A percentile compares a stretch with the other conserved stretches of the same genome.
These are phyloP conservation scores for Bothriochloa decipiens DNA, from an alignment of 176 grass and related monocot species.

Conservation along the genomic window DNA sequence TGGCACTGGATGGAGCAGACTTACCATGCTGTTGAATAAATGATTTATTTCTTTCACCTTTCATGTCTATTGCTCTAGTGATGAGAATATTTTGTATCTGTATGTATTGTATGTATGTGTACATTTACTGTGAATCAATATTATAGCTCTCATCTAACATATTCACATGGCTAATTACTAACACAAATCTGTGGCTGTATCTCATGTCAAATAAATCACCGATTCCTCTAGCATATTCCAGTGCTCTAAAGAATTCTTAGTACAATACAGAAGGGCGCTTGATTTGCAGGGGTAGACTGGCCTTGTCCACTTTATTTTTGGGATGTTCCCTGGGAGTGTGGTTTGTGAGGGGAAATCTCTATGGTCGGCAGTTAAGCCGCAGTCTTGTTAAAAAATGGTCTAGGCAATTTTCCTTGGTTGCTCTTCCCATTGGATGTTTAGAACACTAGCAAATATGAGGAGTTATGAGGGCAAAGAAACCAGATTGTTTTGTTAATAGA, in stretches of 20 bases:
- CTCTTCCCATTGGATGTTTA: conserved; percentile 23
- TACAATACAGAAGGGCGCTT: neutral
- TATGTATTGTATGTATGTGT: conserved; percentile 14
- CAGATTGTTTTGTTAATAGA: conserved; percentile 16
- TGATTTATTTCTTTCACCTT: neutral
- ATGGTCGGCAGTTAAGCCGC: neutral
- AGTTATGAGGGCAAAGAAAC: neutral
- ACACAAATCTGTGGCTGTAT: neutral
- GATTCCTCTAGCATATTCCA: conserved; percentile 13
- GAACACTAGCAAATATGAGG: neutral
- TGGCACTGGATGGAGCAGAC: neutral
- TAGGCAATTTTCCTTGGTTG: neutral
- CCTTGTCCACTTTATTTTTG: neutral
- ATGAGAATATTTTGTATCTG: conserved; percentile 12
- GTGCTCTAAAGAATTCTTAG: neutral
- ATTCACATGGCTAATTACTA: conserved; percentile 6
- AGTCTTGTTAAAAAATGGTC: neutral
- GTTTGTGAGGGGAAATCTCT: neutral
- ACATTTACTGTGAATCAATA: neutral
- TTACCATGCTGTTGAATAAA: conserved; percentile 8
- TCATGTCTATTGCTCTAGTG: neutral
- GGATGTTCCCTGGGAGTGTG: neutral
- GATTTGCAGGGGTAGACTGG: neutral
- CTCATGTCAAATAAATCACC: conserved; percentile 24
- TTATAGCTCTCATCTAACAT: neutral